Evolutionary conservation across 106 monocot species (phyloP).

Genomic region (Ottelia alismoides): DNA sequence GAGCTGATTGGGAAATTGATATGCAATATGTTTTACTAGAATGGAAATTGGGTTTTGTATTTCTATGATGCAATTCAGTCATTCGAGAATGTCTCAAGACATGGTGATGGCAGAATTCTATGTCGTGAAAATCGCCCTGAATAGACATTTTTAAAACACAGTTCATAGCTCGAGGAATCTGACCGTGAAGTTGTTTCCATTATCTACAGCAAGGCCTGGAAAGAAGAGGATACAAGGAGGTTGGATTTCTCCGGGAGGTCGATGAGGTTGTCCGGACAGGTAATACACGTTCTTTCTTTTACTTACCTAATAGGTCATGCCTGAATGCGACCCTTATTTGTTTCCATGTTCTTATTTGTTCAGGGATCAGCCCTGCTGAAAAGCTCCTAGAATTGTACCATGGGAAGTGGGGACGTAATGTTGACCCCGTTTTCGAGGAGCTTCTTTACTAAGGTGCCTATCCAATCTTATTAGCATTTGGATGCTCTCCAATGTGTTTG

Average conservation of each 20-base stretch:
- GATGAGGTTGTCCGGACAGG: slow-evolving; percentile 66
- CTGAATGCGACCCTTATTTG: neutral
- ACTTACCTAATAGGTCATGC: neutral
- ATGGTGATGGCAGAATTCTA: too few species aligned
- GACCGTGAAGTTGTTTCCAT: too few species aligned
- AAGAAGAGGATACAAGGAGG: slow-evolving; percentile 96
- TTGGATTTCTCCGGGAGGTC: slow-evolving; percentile 80
- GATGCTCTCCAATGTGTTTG: too few species aligned
- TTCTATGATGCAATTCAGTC: neutral
- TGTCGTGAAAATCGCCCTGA: too few species aligned
- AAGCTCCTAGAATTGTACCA: slow-evolving; percentile 82
- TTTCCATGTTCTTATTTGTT: slow-evolving; percentile 1
- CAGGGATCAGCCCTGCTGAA: slow-evolving; percentile 91
- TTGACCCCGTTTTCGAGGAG: slow-evolving; percentile 78
- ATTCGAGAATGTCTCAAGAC: too few species aligned
- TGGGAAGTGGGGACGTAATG: slow-evolving; percentile 71
- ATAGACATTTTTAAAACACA: too few species aligned
- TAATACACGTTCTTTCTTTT: slow-evolving; percentile 13
- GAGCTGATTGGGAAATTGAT: too few species aligned
- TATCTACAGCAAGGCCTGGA: slow-evolving; percentile 86
- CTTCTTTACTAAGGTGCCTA: slow-evolving; percentile 43
- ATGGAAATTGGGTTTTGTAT: too few species aligned
- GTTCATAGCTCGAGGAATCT: too few species aligned
- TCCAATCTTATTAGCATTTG: too few species aligned
- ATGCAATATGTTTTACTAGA: too few species aligned